Conservation (phyloP, 768 basidiomycete species). For the Neoboletus subvelutipes region DNA sequence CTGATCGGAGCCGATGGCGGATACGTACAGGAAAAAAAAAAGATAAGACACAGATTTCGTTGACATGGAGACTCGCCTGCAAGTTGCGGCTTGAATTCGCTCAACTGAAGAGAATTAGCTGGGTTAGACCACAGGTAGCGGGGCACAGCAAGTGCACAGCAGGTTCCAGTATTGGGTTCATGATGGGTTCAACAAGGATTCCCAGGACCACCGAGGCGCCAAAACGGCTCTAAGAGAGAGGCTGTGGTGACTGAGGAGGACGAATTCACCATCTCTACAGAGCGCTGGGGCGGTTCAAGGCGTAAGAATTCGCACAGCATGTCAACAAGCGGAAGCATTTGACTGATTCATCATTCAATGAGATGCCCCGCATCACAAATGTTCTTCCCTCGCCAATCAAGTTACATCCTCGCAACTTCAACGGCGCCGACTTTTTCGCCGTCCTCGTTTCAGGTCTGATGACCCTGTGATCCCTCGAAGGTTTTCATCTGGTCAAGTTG, state of each 20-base stretch:
- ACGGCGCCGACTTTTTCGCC: conserved; percentile 19
- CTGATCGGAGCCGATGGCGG: neutral
- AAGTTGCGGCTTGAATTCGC: neutral
- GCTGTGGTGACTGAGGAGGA: conserved; percentile 2
- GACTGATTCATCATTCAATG: too few relatives aligned
- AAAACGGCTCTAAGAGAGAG: neutral
- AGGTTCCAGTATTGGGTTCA: neutral
- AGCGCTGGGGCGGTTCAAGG: too few relatives aligned
- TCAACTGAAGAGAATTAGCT: too few relatives aligned
- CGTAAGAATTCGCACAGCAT: neutral
- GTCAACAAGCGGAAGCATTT: neutral
- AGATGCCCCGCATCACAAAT: too few relatives aligned
- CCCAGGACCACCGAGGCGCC: neutral
- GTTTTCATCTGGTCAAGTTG: neutral
- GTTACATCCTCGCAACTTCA: conserved; percentile 6
- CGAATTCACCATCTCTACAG: neutral
- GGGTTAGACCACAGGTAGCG: neutral
- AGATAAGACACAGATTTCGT: conserved; percentile 15
- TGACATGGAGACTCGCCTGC: conserved; percentile 16
- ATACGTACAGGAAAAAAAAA: conserved; percentile 9
- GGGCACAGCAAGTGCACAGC: conserved; percentile 18
- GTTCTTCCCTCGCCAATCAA: neutral
- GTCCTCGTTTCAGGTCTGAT: neutral
- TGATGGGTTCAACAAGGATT: neutral
- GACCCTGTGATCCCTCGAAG: neutral